Evolutionary conservation across 768 basidiomycete species (phyloP).

Genomic region (Calvatia gigantea): DNA sequence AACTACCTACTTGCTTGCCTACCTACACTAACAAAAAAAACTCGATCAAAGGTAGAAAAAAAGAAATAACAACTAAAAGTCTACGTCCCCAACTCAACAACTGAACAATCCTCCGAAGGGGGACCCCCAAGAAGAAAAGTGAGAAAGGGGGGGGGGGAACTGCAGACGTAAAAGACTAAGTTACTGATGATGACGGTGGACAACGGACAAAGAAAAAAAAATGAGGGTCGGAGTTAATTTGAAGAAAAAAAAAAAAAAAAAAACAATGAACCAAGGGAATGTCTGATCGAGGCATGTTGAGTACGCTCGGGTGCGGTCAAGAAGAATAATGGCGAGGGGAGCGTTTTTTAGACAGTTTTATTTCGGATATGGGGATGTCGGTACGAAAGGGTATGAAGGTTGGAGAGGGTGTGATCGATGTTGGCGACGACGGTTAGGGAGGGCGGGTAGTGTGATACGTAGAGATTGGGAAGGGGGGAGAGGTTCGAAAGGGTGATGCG

Average conservation of each 20-base stretch:
- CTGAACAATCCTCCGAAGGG: neutral
- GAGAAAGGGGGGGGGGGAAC: neutral
- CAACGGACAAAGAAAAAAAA: neutral
- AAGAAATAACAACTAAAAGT: neutral
- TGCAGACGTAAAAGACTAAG: neutral
- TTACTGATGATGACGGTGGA: neutral
- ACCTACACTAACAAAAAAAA: neutral
- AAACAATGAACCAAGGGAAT: neutral
- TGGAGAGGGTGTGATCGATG: too few species aligned
- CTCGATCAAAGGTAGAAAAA: neutral
- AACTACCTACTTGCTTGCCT: slow-evolving; percentile 4
- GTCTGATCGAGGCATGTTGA: neutral
- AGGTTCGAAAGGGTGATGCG: neutral
- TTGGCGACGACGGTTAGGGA: neutral
- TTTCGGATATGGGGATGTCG: too few species aligned
- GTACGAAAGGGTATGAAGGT: too few species aligned
- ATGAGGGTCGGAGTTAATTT: neutral
- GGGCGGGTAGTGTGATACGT: neutral
- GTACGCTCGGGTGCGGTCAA: neutral
- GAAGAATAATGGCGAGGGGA: neutral
- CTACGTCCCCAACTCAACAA: neutral
- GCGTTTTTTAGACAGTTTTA: too few species aligned
- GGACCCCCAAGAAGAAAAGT: neutral
- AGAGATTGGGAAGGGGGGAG: neutral
- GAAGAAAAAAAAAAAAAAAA: neutral